Conservation (phyloP, 495 filamentous ascomycete genomes). For the Neurospora cerealis region DNA sequence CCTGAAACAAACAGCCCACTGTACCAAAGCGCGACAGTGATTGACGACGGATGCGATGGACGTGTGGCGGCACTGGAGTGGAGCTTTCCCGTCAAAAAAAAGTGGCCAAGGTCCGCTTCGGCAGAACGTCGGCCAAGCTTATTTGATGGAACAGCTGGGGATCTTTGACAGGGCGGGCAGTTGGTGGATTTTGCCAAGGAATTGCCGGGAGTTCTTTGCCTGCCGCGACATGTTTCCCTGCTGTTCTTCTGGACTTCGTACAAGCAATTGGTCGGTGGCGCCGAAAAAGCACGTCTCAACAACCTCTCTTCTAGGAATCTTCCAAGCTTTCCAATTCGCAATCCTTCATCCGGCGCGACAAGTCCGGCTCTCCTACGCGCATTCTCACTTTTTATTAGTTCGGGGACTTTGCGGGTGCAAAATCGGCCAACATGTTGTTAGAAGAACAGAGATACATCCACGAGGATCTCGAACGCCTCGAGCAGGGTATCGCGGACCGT, state of each 20-base stretch:
- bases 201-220: background rate
- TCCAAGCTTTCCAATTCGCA: background rate
- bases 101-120: background rate
- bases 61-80: background rate
- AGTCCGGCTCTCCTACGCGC: background rate
- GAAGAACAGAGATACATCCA: constrained; percentile 90
- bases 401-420: background rate
- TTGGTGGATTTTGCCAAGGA: background rate
- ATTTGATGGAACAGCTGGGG: background rate
- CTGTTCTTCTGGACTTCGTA: background rate
- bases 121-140: background rate
- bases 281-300: background rate
- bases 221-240: background rate
- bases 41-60: constrained; percentile 2
- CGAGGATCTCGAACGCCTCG: constrained; percentile 89
- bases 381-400: background rate
- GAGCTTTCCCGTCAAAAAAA: background rate
- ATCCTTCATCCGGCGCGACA: background rate
- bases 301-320: background rate
- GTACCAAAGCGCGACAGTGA: background rate
- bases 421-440: constrained; percentile 53
- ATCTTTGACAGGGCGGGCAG: background rate
- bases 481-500: constrained; percentile 87
- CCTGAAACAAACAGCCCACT: background rate
- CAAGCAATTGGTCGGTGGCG: background rate